Percentiles rank a stretch among this genome's conserved stretches.
These are phyloP conservation scores for Alternaria postmessia DNA, from an alignment of 2,329 filamentous ascomycete species.

Conservation along the genomic window DNA sequence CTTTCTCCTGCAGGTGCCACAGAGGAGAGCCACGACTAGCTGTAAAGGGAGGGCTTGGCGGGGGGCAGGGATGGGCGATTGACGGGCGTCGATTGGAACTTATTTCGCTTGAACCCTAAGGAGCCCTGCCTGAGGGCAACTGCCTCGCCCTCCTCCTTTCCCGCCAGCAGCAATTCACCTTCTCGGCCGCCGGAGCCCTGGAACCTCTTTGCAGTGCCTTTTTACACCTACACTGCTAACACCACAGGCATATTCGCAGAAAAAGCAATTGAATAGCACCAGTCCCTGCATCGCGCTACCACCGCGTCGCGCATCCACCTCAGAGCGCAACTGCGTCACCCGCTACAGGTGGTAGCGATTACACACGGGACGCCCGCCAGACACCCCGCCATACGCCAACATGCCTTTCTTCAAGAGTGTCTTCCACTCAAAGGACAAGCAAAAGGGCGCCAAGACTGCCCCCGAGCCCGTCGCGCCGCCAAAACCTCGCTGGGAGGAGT, in stretches of 20 bases:
- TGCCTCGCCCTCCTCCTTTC: conserved; percentile 28
- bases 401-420: conserved; percentile 53
- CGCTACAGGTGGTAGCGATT: conserved; percentile 20
- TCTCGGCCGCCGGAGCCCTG: neutral
- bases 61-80: conserved; percentile 9
- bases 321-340: conserved; percentile 18
- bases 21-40: conserved; percentile 2
- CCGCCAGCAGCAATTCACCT: conserved; percentile 13
- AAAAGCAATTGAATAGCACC: conserved; percentile 20
- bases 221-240: conserved; percentile 6
- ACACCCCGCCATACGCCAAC: conserved; percentile 26
- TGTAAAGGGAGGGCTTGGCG: conserved; percentile 13
- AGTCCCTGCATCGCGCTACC: conserved; percentile 29
- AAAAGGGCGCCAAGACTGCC: conserved; percentile 41
- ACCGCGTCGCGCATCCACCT: conserved; percentile 20
- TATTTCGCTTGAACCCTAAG: conserved; percentile 32
- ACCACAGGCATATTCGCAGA: conserved; percentile 11
- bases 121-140: conserved; percentile 23
- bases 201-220: neutral
- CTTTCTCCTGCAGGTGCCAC: conserved; percentile 4
- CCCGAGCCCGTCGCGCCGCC: conserved; percentile 54
- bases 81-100: conserved; percentile 21
- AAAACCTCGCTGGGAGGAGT: conserved; percentile 86
- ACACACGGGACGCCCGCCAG: conserved; percentile 29
- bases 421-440: conserved; percentile 48